Percentiles rank a stretch among this genome's conserved stretches.
These are phyloP conservation scores for Botrytis galanthina DNA, from an alignment of 2,329 filamentous ascomycete genomes.

Conservation along the genomic window DNA sequence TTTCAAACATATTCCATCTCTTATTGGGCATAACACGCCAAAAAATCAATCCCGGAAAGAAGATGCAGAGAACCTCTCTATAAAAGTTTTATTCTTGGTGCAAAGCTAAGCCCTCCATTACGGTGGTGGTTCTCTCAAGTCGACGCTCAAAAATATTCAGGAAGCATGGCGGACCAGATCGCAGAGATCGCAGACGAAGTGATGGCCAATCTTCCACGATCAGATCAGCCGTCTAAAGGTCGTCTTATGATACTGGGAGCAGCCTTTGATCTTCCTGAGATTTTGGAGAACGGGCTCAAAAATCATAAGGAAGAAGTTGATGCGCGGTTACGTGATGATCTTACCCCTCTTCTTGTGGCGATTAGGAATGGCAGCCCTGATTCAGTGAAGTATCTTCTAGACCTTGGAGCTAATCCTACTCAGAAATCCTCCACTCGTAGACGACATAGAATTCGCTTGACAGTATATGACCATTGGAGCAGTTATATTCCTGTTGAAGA, in stretches of 20 bases:
- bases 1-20: background rate
- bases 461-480: accelerated
- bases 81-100: background rate
- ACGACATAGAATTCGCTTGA: accelerated
- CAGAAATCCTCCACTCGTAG: background rate
- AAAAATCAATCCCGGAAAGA: background rate
- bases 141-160: background rate
- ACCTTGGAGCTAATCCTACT: background rate
- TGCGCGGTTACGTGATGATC: accelerated
- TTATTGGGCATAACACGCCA: background rate
- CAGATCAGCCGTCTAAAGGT: background rate
- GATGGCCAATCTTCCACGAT: too few species aligned
- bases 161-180: background rate
- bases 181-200: accelerated
- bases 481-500: background rate
- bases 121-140: background rate
- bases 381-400: background rate
- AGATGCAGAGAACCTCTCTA: background rate
- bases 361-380: background rate
- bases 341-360: background rate
- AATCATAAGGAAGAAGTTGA: background rate
- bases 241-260: background rate
- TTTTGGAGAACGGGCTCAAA: background rate
- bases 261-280: background rate
- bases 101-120: background rate